These are phyloP conservation scores for Citropsis articulata DNA, from an alignment of 345 rosid genomes.

Conservation along the genomic window DNA sequence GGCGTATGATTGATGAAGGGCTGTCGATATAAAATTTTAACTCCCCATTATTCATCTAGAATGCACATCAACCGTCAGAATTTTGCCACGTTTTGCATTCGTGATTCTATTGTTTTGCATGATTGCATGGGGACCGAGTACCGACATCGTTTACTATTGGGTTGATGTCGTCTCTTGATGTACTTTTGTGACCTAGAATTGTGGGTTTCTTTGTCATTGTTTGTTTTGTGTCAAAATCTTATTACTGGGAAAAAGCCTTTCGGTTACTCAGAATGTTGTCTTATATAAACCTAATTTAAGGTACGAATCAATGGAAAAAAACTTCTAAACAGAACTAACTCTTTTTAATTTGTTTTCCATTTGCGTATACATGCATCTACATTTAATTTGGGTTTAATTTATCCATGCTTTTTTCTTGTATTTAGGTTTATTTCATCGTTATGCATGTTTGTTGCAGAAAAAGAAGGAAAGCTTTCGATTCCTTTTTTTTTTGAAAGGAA, in stretches of 20 bases:
- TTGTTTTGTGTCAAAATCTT: neutral
- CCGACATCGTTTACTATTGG: neutral
- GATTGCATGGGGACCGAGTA: slow-evolving; percentile 1
- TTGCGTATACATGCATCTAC: neutral
- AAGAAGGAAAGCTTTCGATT: too few relatives aligned
- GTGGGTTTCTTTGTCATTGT: neutral
- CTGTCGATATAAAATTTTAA: too few relatives aligned
- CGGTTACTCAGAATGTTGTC: neutral
- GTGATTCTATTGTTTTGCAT: neutral
- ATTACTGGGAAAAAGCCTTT: neutral
- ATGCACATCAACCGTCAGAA: neutral
- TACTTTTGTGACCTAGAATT: neutral
- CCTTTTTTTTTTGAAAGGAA: too few relatives aligned
- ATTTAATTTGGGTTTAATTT: neutral
- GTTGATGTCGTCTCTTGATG: too few relatives aligned
- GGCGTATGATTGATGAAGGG: neutral
- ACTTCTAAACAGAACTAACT: neutral
- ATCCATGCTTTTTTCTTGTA: neutral
- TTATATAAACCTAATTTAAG: neutral
- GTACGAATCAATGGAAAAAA: neutral
- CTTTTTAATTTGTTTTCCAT: neutral
- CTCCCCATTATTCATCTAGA: too few relatives aligned
- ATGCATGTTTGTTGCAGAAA: neutral
- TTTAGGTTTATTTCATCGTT: neutral
- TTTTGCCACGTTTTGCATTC: slow-evolving; percentile 7